Conservation (phyloP, 768 basidiomycete genomes). For the Boletellus ananas region DNA sequence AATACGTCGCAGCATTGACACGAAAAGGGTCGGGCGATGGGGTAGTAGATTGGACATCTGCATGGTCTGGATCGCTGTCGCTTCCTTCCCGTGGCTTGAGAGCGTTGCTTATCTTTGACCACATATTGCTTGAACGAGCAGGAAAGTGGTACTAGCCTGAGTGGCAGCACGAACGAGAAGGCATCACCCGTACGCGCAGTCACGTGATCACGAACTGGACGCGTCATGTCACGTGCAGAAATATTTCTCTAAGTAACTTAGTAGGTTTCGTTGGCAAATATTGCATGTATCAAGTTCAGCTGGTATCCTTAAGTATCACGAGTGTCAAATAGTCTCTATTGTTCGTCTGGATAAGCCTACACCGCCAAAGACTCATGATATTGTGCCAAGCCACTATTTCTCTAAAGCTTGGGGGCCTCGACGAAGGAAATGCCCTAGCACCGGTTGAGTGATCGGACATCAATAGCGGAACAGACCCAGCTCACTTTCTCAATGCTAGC, state of each 20-base stretch:
- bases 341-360: conserved; percentile 8
- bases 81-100: conserved; percentile 41
- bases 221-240: conserved; percentile 24
- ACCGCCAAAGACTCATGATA: background rate
- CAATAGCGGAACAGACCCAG: conserved; percentile 1
- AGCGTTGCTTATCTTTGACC: conserved; percentile 58
- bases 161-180: background rate
- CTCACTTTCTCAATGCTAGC: conserved; percentile 69
- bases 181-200: background rate
- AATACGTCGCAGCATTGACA: conserved; percentile 69
- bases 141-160: background rate
- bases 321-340: background rate
- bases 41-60: conserved; percentile 24
- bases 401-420: conserved; percentile 27
- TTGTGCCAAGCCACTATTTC: background rate
- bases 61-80: conserved; percentile 19
- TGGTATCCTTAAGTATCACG: too few relatives aligned
- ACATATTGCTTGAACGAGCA: conserved; percentile 38
- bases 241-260: too few relatives aligned
- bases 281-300: too few relatives aligned
- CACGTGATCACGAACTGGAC: conserved; percentile 30
- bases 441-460: background rate
- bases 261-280: too few relatives aligned
- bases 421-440: conserved; percentile 27
- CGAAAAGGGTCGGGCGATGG: conserved; percentile 70